phyloP scores from a whole-genome alignment of 306 rosid species.

The Fagus crenata region DNA sequence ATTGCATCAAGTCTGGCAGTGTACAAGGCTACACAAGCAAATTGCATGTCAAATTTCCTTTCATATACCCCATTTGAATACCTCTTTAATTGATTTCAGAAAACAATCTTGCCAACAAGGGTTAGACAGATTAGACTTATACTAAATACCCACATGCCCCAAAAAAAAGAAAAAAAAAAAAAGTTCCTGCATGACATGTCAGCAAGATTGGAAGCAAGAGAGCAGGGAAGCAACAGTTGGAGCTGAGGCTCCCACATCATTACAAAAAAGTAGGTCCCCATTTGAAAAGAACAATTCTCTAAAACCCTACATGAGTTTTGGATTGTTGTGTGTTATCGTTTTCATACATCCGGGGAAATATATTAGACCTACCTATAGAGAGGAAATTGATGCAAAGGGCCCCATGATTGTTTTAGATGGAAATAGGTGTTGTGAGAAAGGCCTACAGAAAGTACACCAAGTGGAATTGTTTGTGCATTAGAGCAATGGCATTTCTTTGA shows the following conservation, averaged over 20 bases:
- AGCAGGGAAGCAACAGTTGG: slow-evolving; percentile 38
- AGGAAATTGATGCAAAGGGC: slow-evolving; percentile 54
- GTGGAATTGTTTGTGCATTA: slow-evolving; percentile 61
- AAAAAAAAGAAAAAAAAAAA: slow-evolving; percentile 28
- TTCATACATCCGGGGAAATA: slow-evolving; percentile 36
- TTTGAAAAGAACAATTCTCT: slow-evolving; percentile 45
- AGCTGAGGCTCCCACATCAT: slow-evolving; percentile 10
- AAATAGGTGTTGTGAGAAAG: slow-evolving; percentile 58
- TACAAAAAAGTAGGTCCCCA: slow-evolving; percentile 46
- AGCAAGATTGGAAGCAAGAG: slow-evolving; percentile 52
- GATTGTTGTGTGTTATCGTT: slow-evolving; percentile 38
- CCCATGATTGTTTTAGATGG: slow-evolving; percentile 52
- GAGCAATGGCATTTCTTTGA: slow-evolving; percentile 42
- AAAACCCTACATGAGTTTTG: slow-evolving; percentile 37
- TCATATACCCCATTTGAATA: slow-evolving; percentile 22
- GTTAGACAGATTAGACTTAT: slow-evolving; percentile 57
- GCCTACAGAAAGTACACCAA: slow-evolving; percentile 70
- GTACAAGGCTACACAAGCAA: not conserved
- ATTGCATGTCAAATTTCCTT: not conserved
- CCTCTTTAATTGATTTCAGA: slow-evolving; percentile 30
- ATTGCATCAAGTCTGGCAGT: not conserved
- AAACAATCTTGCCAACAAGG: slow-evolving; percentile 35
- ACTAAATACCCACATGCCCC: slow-evolving; percentile 56
- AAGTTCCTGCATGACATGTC: slow-evolving; percentile 64
- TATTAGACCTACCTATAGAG: slow-evolving; percentile 11